These are phyloP conservation scores for Chenopodium formosanum DNA, from an alignment of 148 eudicot species.

Conservation along the genomic window DNA sequence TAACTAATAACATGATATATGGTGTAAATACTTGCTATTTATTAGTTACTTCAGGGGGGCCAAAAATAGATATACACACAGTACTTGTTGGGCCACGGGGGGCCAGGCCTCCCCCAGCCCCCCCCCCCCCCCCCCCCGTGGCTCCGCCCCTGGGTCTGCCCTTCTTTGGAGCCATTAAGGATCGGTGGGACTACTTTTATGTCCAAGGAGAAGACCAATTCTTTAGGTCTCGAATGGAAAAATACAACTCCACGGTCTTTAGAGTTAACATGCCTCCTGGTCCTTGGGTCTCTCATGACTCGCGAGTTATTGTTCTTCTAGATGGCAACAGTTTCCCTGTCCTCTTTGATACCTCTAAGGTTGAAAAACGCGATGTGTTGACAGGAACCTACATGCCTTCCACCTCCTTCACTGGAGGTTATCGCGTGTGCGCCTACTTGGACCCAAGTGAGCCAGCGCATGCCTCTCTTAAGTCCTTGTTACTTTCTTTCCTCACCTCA, in stretches of 20 bases:
- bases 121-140: too few species aligned
- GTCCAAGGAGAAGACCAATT: constrained; percentile 51
- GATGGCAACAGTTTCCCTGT: constrained; percentile 54
- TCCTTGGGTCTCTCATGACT: constrained; percentile 44
- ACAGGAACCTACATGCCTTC: constrained; percentile 74
- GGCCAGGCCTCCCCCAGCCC: too few species aligned
- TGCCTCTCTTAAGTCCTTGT: constrained; percentile 34
- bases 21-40: too few species aligned
- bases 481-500: constrained; percentile 29
- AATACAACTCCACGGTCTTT: constrained; percentile 58
- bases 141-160: too few species aligned
- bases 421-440: constrained; percentile 52
- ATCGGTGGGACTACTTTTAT: constrained; percentile 52
- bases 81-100: too few species aligned
- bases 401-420: constrained; percentile 49
- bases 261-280: constrained; percentile 79
- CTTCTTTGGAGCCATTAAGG: constrained; percentile 38
- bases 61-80: too few species aligned
- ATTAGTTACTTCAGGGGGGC: too few species aligned
- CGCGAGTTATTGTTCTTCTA: constrained; percentile 54
- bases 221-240: constrained; percentile 46
- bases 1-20: too few species aligned
- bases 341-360: constrained; percentile 64
- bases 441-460: constrained; percentile 66
- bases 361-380: constrained; percentile 58